Conservation (phyloP, 1,284 basidiomycete genomes). For the Sporisorium sorghi region DNA sequence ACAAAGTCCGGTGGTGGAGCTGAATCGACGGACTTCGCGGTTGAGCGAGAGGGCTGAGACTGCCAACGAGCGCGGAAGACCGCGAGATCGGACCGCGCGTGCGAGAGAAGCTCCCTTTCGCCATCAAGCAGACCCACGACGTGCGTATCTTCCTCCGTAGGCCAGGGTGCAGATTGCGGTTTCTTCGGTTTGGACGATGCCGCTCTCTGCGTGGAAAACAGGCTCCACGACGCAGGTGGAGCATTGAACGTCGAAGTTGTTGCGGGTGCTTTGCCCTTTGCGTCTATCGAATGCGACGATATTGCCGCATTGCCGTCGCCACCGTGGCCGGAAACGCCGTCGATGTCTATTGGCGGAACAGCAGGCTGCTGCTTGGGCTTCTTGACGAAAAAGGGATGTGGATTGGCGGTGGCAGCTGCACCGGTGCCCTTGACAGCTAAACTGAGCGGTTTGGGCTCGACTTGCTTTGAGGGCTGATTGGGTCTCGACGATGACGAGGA, state of each 20-base stretch:
- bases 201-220: conserved; percentile 26
- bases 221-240: conserved; percentile 32
- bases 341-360: conserved; percentile 4
- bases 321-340: not conserved
- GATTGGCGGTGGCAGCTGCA: conserved; percentile 11
- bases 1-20: conserved; percentile 22
- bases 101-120: conserved; percentile 11
- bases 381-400: conserved; percentile 44
- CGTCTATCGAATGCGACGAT: not conserved
- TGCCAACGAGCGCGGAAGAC: conserved; percentile 24
- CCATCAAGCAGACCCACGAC: conserved; percentile 6
- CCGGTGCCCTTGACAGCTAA: conserved; percentile 38
- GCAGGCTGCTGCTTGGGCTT: conserved; percentile 20
- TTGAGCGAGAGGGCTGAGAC: not conserved
- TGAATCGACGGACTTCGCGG: not conserved
- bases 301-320: not conserved
- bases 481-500: not conserved
- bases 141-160: conserved; percentile 18
- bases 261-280: conserved; percentile 12
- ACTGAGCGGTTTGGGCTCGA: conserved; percentile 30
- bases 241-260: conserved; percentile 7
- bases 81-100: conserved; percentile 9
- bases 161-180: conserved; percentile 33
- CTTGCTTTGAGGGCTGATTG: conserved; percentile 3
- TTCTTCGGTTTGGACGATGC: conserved; percentile 25